These are phyloP conservation scores for Scheffersomyces amazonensis DNA, from an alignment of 805 yeast species.

Conservation along the genomic window DNA sequence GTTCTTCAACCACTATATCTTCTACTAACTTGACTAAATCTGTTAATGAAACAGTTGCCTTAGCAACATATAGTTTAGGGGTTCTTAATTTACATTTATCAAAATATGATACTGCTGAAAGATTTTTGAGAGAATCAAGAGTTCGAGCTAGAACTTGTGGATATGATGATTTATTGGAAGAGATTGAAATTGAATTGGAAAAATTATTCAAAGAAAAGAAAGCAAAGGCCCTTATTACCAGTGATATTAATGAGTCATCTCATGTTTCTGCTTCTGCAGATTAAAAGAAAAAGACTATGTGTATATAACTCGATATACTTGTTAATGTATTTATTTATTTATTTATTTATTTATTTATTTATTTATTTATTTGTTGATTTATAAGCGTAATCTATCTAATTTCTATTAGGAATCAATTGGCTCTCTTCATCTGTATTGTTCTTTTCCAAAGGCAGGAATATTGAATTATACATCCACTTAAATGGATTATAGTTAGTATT, in stretches of 20 bases:
- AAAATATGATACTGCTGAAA: constrained; percentile 54
- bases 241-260: no score
- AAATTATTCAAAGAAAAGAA: constrained; percentile 45
- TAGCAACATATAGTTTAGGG: constrained; percentile 84
- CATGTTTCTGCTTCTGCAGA: no score
- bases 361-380: constrained; percentile 1
- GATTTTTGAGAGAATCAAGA: constrained; percentile 64
- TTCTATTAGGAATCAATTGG: no score
- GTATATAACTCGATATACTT: background rate
- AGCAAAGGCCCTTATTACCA: no score
- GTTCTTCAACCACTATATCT: no score
- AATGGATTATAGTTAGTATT: background rate
- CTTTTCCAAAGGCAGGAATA: background rate
- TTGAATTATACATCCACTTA: background rate
- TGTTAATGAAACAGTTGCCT: constrained; percentile 66
- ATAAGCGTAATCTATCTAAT: no score
- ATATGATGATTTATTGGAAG: constrained; percentile 57
- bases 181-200: constrained; percentile 63
- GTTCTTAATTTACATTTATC: constrained; percentile 67
- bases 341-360: background rate
- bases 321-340: background rate
- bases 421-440: background rate
- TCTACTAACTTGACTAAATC: constrained; percentile 13
- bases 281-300: no score
- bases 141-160: constrained; percentile 67